Evolutionary conservation across 2,329 filamentous ascomycete species (phyloP), one percentile per base, ranked within the genome.

Genomic region (Septoria petroselini): DNA sequence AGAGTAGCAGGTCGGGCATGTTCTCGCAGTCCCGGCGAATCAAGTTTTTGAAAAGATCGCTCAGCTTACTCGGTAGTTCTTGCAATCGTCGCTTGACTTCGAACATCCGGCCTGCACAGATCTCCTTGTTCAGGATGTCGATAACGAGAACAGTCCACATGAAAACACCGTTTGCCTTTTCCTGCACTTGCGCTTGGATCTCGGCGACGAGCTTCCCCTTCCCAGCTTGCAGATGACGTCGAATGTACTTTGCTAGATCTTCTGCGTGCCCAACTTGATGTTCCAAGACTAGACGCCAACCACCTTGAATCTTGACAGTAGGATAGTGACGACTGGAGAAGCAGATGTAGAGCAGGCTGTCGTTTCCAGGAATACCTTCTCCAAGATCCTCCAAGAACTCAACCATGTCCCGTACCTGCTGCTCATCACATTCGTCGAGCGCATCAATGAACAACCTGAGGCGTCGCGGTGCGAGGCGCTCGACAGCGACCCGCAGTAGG

Each of bases 41-140:
- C 0, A 83, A 76, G 12, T 77, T 65, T 2, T 65, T 67, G 51
- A 84, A 83, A 0, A 84, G 57, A 0, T 75, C 65, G 29, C 68
- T 59, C 0, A 84, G 63, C 0, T 67, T 65, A 5, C 43, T 41
- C 0, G 73, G 75, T 25, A 75, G 67, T 21, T 74, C 67, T 6
- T 59, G 17, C 1, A 77, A 62, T 48, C 61, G 64, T 47, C 63
- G 52, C 15, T 59, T 55, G 3, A 76, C 47, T 0, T 50, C 54
- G 17, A 64, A 54, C 0, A 70, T 53, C 0, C 62, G 58, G 15
- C 70, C 65, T 3, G 56, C 21, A 6, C 60, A 59, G 47, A 61
- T 68, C 50, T 73, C 71, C 37, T 68, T 68, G 41, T 77, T 75
- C 1, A 79, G 21, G 59, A 76, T 75, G 4, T 65, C 49, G 1